Base-by-base conservation (phyloP, 768 basidiomycete species). In the Nidularia pulvinata region DNA sequence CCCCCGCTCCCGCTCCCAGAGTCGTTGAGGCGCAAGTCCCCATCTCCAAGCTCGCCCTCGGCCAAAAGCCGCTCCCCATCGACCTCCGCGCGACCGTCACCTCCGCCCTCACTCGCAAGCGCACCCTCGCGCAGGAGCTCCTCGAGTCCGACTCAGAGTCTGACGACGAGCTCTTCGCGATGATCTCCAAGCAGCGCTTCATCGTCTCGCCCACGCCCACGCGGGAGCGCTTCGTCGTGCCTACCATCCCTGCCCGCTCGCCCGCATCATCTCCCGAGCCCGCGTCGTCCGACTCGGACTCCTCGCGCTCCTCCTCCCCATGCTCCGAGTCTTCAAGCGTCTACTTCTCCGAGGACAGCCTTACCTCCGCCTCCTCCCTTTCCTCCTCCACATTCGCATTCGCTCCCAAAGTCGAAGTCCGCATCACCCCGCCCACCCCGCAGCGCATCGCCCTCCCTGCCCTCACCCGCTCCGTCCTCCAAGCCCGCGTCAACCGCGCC, bases 251-350 rank as follows among this genome's bases (percentile, higher is more conserved):
- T 19, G 50, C 53, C n/a, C 47, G 49, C 10, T 49, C 58, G 52
- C 46, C 60, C 19, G 58, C 62, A 30, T 53, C 60, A 16, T 53
- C 66, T 44, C 60, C 65, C 32, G 63, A 59, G 35, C 61, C 62
- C 10, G 62, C 61, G 11, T 51, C 55, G 19, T 53, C 56, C 13
- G 65, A 65, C 9, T 53, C 63, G 1, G 60, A 56, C 16, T 63
- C 65, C 36, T 75, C 76, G n/a, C 68, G 74, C 6, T 73, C 69
- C 13, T 77, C 76, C 6, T 64, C 60, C 46, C 55, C 64, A 11
- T 42, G 13, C 13, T 42, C 39, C 13, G 16, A 10, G 4, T 46
- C 45, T 14, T 14, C 45, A 3, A 11, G 25, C 25, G 13, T 22
- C 14, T 10, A 46, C 37, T 74, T 69, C n/a, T 68, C 67, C 33